Percentiles rank a stretch among this genome's conserved stretches.
Evolutionary conservation across 805 yeast species (phyloP).

Genomic region (Candida nemodendra): DNA sequence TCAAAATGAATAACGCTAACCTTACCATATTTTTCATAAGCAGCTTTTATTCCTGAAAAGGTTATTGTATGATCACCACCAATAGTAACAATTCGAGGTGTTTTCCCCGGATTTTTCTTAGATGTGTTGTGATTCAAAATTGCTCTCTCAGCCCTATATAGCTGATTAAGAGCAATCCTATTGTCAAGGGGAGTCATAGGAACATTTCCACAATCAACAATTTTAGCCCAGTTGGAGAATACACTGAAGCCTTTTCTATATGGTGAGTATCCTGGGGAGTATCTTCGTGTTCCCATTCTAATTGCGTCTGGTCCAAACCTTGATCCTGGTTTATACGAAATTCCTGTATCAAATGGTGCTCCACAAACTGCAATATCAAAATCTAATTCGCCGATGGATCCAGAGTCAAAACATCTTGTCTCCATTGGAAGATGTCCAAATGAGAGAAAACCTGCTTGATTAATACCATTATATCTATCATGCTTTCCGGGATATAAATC

Average conservation of each 20-base stretch:
- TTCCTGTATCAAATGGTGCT: conserved; percentile 57
- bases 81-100: conserved; percentile 47
- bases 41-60: conserved; percentile 49
- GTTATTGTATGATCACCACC: conserved; percentile 66
- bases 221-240: conserved; percentile 38
- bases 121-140: conserved; percentile 36
- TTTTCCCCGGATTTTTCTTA: conserved; percentile 17
- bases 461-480: conserved; percentile 24
- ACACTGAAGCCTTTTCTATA: conserved; percentile 30
- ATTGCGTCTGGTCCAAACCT: conserved; percentile 55
- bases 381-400: conserved; percentile 7
- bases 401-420: conserved; percentile 16
- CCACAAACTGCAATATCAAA: conserved; percentile 54
- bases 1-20: conserved; percentile 62
- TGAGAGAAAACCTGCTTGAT: conserved; percentile 18
- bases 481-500: conserved; percentile 20
- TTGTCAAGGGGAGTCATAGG: conserved; percentile 58
- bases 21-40: conserved; percentile 47
- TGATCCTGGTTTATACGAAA: conserved; percentile 53
- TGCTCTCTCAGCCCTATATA: conserved; percentile 49
- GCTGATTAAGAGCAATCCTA: conserved; percentile 50
- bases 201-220: conserved; percentile 56
- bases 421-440: conserved; percentile 20
- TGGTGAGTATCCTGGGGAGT: conserved; percentile 39
- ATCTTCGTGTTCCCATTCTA: conserved; percentile 43